Conservation (phyloP, 306 rosid species). For the Cicer cuneatum region DNA sequence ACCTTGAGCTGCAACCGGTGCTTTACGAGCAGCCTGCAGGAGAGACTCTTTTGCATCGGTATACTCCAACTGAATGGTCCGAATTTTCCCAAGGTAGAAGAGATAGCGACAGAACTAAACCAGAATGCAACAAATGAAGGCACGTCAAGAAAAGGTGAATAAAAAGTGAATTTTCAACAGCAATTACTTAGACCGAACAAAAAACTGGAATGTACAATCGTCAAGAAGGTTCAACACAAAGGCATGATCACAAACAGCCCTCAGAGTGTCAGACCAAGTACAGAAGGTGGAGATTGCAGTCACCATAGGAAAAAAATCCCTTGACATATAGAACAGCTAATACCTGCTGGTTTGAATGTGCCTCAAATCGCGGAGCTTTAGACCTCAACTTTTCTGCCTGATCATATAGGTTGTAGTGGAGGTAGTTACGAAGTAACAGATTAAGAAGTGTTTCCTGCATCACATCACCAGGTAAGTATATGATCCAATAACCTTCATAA, state of each 20-base stretch:
- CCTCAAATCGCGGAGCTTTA: slow-evolving; percentile 97
- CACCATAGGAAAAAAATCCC: not conserved
- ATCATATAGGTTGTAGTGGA: slow-evolving; percentile 89
- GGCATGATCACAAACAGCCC: not conserved
- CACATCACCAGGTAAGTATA: slow-evolving; percentile 38
- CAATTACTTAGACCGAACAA: not conserved
- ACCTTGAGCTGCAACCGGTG: slow-evolving; percentile 92
- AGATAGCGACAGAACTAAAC: slow-evolving; percentile 93
- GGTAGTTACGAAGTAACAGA: slow-evolving; percentile 91
- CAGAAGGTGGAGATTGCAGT: not conserved
- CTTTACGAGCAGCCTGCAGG: slow-evolving; percentile 95
- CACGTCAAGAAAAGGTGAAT: slow-evolving; percentile 18
- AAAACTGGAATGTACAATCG: slow-evolving; percentile 5
- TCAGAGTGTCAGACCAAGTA: slow-evolving; percentile 1
- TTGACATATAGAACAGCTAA: not conserved
- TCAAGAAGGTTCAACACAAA: slow-evolving; percentile 17
- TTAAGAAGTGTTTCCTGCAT: slow-evolving; percentile 97
- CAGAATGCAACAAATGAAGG: slow-evolving; percentile 22
- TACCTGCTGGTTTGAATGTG: slow-evolving; percentile 99
- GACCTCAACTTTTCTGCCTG: slow-evolving; percentile 98
- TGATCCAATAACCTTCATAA: slow-evolving; percentile 17
- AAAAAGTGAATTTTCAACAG: not conserved
- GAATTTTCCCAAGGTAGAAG: slow-evolving; percentile 91
- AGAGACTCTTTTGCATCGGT: slow-evolving; percentile 98
- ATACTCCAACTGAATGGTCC: slow-evolving; percentile 95